Evolutionary conservation across 495 filamentous ascomycete species (phyloP).

Genomic region (Talaromyces adpressus): DNA sequence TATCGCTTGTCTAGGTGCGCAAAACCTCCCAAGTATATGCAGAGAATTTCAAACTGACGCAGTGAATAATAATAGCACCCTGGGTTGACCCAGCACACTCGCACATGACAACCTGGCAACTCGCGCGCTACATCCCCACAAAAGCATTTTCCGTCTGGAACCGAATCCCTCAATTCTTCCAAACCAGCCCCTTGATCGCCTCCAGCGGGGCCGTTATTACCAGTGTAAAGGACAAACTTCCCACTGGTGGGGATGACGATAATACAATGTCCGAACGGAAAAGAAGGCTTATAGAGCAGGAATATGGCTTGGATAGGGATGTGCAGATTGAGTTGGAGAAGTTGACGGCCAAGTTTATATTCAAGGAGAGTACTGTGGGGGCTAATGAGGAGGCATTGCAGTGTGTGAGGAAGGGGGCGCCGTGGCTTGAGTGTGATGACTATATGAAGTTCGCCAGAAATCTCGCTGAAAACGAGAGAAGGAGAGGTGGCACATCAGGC

Average conservation of each 20-base stretch:
- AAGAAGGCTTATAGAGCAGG: slow-evolving; percentile 12
- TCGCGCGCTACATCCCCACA: slow-evolving; percentile 19
- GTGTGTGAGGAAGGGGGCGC: slow-evolving; percentile 19
- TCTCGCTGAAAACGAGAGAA: slow-evolving; percentile 9
- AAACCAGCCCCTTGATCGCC: slow-evolving; percentile 17
- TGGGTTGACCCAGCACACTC: slow-evolving; percentile 41
- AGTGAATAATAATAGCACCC: too few relatives aligned
- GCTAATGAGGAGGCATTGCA: slow-evolving; percentile 28
- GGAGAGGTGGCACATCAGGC: background rate
- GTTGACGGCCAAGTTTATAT: slow-evolving; percentile 15
- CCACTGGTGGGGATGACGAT: background rate
- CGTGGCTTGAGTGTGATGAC: slow-evolving; percentile 24
- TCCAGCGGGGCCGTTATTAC: slow-evolving; percentile 16
- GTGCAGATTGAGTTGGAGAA: slow-evolving; percentile 18
- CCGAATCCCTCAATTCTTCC: slow-evolving; percentile 26
- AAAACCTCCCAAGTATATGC: background rate
- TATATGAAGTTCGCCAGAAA: slow-evolving; percentile 18
- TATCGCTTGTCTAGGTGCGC: slow-evolving; percentile 28
- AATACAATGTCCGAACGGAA: slow-evolving; percentile 8
- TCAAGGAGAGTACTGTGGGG: slow-evolving; percentile 21
- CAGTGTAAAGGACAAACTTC: background rate
- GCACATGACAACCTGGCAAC: slow-evolving; percentile 18
- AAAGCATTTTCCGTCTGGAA: slow-evolving; percentile 27
- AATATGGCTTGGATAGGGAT: slow-evolving; percentile 13
- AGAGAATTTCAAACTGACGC: too few relatives aligned